phyloP scores from a whole-genome alignment of 2,329 filamentous ascomycete species.

The Colletotrichum plurivorum region DNA sequence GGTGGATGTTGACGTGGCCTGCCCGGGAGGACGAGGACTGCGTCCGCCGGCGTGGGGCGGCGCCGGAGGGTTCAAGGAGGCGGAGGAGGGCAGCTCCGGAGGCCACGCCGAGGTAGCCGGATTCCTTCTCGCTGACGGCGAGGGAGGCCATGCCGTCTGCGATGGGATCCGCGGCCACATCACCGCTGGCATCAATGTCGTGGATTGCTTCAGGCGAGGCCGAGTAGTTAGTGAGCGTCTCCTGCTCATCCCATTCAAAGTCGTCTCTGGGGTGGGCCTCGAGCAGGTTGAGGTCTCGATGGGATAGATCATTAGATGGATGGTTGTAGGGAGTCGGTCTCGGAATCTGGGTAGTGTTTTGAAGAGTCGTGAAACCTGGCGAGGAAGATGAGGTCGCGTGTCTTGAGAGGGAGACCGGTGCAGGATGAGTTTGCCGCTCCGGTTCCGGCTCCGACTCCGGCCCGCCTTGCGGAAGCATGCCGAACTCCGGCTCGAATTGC shows the following conservation, averaged over 20 bases:
- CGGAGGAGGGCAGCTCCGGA: constrained; percentile 61
- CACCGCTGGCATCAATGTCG: constrained; percentile 43
- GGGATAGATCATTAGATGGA: constrained; percentile 12
- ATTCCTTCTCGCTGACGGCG: constrained; percentile 52
- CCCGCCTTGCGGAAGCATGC: neutral
- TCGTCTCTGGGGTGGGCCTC: constrained; percentile 52
- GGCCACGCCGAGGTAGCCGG: constrained; percentile 61
- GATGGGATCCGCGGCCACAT: constrained; percentile 41
- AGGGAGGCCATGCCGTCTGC: constrained; percentile 57
- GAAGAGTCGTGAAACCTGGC: neutral
- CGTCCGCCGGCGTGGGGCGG: constrained; percentile 42
- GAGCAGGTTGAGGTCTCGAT: constrained; percentile 42
- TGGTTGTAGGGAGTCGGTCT: neutral
- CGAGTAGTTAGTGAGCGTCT: constrained; percentile 45
- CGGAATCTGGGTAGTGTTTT: neutral
- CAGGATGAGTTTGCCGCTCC: neutral
- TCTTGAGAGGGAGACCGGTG: neutral
- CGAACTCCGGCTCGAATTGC: neutral
- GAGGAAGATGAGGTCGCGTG: neutral
- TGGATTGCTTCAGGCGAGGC: constrained; percentile 44
- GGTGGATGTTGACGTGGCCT: constrained; percentile 13
- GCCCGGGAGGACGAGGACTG: constrained; percentile 39
- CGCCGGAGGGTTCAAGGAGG: constrained; percentile 49
- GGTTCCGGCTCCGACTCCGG: neutral
- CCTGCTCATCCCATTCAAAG: constrained; percentile 55